These are phyloP conservation scores for Aeschynomene evenia DNA, from an alignment of 306 rosid genomes.

Conservation along the genomic window DNA sequence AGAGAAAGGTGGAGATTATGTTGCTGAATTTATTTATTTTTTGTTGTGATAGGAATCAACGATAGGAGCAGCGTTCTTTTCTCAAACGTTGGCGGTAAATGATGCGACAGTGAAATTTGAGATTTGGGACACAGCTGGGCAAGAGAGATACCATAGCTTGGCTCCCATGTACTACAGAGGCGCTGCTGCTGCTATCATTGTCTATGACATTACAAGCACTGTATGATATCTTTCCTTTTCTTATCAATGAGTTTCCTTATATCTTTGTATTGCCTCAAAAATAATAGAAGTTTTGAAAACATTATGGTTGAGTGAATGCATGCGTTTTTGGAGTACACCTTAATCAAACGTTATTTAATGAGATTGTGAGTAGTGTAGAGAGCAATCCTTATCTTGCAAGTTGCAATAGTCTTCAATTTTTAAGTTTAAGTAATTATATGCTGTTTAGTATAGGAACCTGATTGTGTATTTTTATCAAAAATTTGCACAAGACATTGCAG, in stretches of 20 bases:
- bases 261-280: neutral
- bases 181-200: slow-evolving; percentile 66
- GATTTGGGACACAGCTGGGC: slow-evolving; percentile 70
- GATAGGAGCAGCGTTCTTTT: slow-evolving; percentile 65
- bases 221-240: slow-evolving; percentile 40
- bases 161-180: slow-evolving; percentile 77
- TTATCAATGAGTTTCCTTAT: neutral
- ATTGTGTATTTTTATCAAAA: neutral
- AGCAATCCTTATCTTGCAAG: neutral
- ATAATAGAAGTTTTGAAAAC: neutral
- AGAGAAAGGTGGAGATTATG: neutral
- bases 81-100: slow-evolving; percentile 62
- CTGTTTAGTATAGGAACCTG: neutral
- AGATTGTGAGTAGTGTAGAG: neutral
- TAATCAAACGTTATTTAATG: neutral
- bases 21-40: slow-evolving; percentile 25
- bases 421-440: neutral
- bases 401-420: neutral
- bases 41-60: slow-evolving; percentile 53
- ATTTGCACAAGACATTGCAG: neutral
- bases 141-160: slow-evolving; percentile 66
- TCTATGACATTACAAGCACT: slow-evolving; percentile 56
- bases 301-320: slow-evolving; percentile 1
- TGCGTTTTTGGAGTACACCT: neutral
- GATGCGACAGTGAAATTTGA: slow-evolving; percentile 60